Percentiles rank a stretch among this genome's conserved stretches.
Conservation (phyloP, 345 rosid genomes). For the Gossypium turneri region DNA sequence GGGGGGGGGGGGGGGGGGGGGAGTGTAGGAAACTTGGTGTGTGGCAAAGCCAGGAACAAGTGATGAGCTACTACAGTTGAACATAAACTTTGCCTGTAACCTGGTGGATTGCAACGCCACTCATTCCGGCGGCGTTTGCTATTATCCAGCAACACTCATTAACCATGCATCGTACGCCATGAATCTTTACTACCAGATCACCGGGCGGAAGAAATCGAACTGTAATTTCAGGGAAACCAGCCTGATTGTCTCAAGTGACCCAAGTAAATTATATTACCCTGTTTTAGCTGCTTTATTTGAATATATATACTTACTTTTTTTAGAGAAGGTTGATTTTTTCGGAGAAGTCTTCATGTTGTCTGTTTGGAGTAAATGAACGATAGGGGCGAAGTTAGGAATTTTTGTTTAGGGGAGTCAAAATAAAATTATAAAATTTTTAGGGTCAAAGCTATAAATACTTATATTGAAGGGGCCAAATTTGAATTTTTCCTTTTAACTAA, state of each 20-base stretch:
- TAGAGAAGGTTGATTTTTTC: no score
- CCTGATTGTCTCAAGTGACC: constrained; percentile 10
- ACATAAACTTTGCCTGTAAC: constrained; percentile 20
- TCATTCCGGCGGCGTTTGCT: constrained; percentile 17
- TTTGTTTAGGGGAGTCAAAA: no score
- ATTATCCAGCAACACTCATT: constrained; percentile 10
- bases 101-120: constrained; percentile 7
- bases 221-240: not conserved
- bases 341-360: no score
- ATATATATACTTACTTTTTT: not conserved
- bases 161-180: constrained; percentile 29
- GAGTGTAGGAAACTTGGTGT: constrained; percentile 17
- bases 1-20: not conserved
- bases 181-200: constrained; percentile 24
- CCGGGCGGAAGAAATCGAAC: not conserved
- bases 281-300: not conserved
- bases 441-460: no score
- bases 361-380: no score
- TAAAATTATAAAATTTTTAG: no score
- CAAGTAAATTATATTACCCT: constrained; percentile 13
- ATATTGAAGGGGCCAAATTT: no score
- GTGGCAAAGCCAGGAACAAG: constrained; percentile 17
- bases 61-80: not conserved
- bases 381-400: no score
- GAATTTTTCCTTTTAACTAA: no score